Percentiles rank a stretch among this genome's conserved stretches.
phyloP scores from a whole-genome alignment of 305 asterid genomes.

The Plantago coronopus region DNA sequence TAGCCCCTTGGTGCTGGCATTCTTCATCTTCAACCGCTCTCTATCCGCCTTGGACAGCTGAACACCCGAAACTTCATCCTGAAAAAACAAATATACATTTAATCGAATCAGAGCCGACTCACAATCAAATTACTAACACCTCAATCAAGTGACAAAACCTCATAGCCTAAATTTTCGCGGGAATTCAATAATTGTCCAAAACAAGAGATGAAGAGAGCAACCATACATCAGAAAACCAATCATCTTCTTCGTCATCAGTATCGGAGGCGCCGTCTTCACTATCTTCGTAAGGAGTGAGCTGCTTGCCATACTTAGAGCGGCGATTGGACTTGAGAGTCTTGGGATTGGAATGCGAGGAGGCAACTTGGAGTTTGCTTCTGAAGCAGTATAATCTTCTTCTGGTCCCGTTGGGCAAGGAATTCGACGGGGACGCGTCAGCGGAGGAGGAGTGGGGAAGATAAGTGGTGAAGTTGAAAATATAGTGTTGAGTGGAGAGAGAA shows the following conservation, averaged over 20 bases:
- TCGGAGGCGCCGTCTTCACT: slow-evolving; percentile 38
- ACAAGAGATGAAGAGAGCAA: background rate
- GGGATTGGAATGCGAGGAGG: slow-evolving; percentile 71
- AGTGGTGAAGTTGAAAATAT: slow-evolving; percentile 27
- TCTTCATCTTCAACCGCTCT: slow-evolving; percentile 43
- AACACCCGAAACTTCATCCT: slow-evolving; percentile 52
- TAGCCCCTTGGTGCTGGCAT: slow-evolving; percentile 34
- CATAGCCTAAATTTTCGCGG: background rate
- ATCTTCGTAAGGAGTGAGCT: slow-evolving; percentile 57
- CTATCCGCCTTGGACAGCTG: slow-evolving; percentile 49
- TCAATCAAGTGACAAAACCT: background rate
- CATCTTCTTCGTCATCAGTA: slow-evolving; percentile 22
- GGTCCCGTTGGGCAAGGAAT: slow-evolving; percentile 1
- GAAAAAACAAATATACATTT: slow-evolving; percentile 4
- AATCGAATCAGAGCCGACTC: background rate
- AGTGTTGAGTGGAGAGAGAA: slow-evolving; percentile 16
- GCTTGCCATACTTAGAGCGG: slow-evolving; percentile 59
- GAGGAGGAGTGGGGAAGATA: no score
- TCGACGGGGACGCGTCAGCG: slow-evolving; percentile 8
- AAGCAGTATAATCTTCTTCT: slow-evolving; percentile 19
- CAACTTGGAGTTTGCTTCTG: slow-evolving; percentile 32
- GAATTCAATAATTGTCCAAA: background rate
- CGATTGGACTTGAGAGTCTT: slow-evolving; percentile 69
- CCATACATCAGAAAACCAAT: slow-evolving; percentile 56
- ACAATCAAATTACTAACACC: slow-evolving; percentile 14